Base-by-base conservation (phyloP, 2,329 filamentous ascomycete species). In the Fusarium sterilihyphosum region DNA sequence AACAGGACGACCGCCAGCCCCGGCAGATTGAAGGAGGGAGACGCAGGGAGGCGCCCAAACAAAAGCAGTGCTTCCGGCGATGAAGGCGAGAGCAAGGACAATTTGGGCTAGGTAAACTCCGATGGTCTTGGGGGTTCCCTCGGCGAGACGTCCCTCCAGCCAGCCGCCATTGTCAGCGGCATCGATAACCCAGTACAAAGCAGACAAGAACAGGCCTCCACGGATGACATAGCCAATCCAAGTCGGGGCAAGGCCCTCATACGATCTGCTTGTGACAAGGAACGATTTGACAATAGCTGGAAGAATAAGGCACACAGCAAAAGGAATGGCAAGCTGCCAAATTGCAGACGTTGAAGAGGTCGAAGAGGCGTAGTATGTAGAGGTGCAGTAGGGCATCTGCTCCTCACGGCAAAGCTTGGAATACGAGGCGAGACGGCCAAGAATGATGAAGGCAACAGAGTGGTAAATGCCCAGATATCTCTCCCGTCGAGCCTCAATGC, bases 341-440 rank as follows among this genome's bases (percentile, higher is more conserved):
- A 92, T 89, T 2, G 96, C 94, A 6, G 96, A 98, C 2, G 95
- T 98, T 0, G 96, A 98, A 1, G 96, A 98, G 6, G 92, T 94
- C 16, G 92, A 90, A 1, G 96, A 98, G 9, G 95, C 93, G 80
- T 99, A 99, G 85, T 98, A 99, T 0, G 96, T 98, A 5, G 96
- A 98, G 61, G 90, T 91, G 86, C 96, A 99, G 84, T 93, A 97
- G 0, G 96, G 96, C 94, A 98, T 98, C 84, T 99, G 96, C 84
- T 99, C 96, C 82, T 99, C 96, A 66, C 96, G 92, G 81, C 96
- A 99, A 26, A 99, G 91, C 75, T 95, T 93, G 16, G 96, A 98
- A 75, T 96, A 91, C 3, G 95, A 97, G 2, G 95, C 93, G 7
- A 96, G 62, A 61, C 96, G 92, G 20, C 92, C 92, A 18, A 98